Base-by-base conservation (phyloP, 805 yeast species). In the Ascoidea tarda region DNA sequence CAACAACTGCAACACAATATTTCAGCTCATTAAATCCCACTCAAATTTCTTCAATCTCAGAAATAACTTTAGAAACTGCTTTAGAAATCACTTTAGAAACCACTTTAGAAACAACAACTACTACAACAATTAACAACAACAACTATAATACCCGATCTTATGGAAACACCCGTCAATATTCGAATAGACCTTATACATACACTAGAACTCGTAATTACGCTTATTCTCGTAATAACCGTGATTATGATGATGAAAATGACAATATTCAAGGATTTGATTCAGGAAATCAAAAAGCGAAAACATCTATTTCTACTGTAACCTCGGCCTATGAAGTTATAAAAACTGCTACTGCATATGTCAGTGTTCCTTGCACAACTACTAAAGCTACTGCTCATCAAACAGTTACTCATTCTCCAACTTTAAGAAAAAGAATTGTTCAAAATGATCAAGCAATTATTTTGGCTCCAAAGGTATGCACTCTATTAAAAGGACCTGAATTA, bases 401-500 rank as follows among this genome's bases (percentile, higher is more conserved):
- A 6, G 31, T 52, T 8, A 45, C 16, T 6, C 21, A n/a, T 28
- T 31, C 44, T 5, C 21, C 49, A 21, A 47, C 47, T 14, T 16
- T 5, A 6, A 32, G 45, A 33, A 45, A 21, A 44, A 16, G 50
- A 6, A 32, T 50, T 16, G 45, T 48, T 47, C 48, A 53, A 33
- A 48, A 10, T 48, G 49, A 44, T n/a, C 32, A 48, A 31, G 12
- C 5, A n/a, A 16, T n/a, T 38, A 32, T 6, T 21, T 6, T 12
- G 6, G 8, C 33, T 3, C 46, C 46, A 21, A 21, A 21, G 28
- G 28, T 21, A 5, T 52, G 54, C 46, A 16, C 69, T 6, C 53
- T 62, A 4, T 59, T 70, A 12, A 49, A 68, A 12, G 81, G 79
- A 4, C 59, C 63, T 6, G 63, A 60, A 12, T 61, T 65, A 55